Evolutionary conservation across 2,329 filamentous ascomycete species (phyloP).

Genomic region (Beauveria bassiana): DNA sequence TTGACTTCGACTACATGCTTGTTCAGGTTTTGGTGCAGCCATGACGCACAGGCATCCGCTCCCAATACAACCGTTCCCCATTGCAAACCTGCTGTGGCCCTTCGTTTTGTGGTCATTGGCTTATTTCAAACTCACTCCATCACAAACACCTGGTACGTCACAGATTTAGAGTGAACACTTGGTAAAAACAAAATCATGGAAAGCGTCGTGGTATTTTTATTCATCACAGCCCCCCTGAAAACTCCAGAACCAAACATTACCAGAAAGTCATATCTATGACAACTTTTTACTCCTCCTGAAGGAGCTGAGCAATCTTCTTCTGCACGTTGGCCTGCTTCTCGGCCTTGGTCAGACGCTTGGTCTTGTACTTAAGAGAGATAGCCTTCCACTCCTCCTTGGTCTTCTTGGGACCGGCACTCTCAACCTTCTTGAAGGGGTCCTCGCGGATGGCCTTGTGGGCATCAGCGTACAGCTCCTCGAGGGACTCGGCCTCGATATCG

Average conservation of each 20-base stretch:
- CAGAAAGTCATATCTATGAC: conserved; percentile 20
- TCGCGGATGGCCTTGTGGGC: conserved; percentile 95
- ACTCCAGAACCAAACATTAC: conserved; percentile 30
- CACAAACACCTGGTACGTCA: background rate
- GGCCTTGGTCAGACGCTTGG: conserved; percentile 69
- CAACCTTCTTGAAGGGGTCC: conserved; percentile 94
- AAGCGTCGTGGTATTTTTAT: conserved; percentile 20
- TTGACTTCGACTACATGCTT: background rate
- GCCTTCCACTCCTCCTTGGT: conserved; percentile 94
- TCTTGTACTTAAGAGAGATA: conserved; percentile 85
- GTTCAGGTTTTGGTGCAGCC: background rate
- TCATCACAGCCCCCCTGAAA: conserved; percentile 28
- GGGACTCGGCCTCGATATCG: conserved; percentile 88
- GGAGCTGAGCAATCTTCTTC: conserved; percentile 83
- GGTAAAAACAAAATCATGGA: conserved; percentile 8
- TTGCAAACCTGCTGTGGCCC: too few species aligned
- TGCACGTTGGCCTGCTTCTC: conserved; percentile 79
- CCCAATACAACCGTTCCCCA: too few species aligned
- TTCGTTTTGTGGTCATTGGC: too few species aligned
- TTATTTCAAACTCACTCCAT: background rate
- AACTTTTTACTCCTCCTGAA: conserved; percentile 37
- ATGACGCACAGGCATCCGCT: background rate
- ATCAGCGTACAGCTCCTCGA: conserved; percentile 94
- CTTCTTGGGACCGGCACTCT: conserved; percentile 74
- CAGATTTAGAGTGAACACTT: background rate